Percentiles rank a stretch among this genome's conserved stretches.
Evolutionary conservation across 1,284 basidiomycete species (phyloP).

Genomic region (Bjerkandera adusta): DNA sequence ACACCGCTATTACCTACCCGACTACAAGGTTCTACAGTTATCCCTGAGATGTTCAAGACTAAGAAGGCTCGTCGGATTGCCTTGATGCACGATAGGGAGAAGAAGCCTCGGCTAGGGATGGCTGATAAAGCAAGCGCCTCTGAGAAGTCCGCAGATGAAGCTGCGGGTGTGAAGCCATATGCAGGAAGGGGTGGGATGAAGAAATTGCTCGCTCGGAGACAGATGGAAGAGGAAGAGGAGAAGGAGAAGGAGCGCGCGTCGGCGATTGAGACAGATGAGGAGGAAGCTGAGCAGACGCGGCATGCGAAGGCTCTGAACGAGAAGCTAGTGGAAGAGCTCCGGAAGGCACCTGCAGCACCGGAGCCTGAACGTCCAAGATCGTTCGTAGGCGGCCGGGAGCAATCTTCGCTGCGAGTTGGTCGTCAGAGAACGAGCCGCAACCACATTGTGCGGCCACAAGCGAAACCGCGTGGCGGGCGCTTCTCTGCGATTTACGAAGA

Average conservation of each 20-base stretch:
- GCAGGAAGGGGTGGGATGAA: conserved; percentile 73
- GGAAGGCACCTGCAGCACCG: conserved; percentile 20
- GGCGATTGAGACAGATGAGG: conserved; percentile 28
- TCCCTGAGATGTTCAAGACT: conserved; percentile 64
- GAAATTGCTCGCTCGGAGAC: conserved; percentile 60
- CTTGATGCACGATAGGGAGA: conserved; percentile 46
- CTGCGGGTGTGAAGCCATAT: conserved; percentile 53
- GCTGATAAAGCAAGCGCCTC: conserved; percentile 30
- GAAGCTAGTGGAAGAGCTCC: conserved; percentile 17
- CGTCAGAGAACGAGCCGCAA: conserved; percentile 51
- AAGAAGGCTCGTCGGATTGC: conserved; percentile 53
- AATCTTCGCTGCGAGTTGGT: conserved; percentile 64
- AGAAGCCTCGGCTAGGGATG: conserved; percentile 35
- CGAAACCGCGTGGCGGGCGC: conserved; percentile 37
- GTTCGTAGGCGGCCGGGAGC: conserved; percentile 26
- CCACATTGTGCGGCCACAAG: conserved; percentile 49
- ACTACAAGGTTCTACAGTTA: conserved; percentile 46
- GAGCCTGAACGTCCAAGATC: conserved; percentile 18
- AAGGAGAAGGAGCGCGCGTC: conserved; percentile 36
- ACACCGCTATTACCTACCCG: conserved; percentile 72
- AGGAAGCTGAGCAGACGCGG: conserved; percentile 29
- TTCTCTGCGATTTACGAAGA: conserved; percentile 71
- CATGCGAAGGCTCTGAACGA: conserved; percentile 27
- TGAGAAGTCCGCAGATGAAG: conserved; percentile 30
- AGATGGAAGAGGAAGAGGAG: conserved; percentile 35